These are phyloP conservation scores for Persicaria tinctoria DNA, from an alignment of 148 eudicot genomes.

Conservation along the genomic window DNA sequence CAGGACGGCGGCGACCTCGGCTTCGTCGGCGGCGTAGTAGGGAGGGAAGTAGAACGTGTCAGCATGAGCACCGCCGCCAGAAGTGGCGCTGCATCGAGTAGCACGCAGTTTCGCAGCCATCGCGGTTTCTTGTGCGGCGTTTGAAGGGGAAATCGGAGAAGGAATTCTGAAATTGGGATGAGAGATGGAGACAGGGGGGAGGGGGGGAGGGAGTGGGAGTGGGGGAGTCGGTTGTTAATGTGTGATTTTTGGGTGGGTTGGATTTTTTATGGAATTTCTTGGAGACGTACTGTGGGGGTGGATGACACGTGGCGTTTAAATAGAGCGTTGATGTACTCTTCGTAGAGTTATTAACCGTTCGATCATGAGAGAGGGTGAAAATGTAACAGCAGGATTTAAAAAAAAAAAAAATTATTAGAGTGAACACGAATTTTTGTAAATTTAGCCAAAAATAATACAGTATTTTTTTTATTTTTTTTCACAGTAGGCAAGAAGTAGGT, in stretches of 20 bases:
- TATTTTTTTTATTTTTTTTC: too few species aligned
- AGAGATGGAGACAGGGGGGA: not conserved
- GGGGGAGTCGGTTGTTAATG: slow-evolving; percentile 3
- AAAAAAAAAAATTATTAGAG: too few species aligned
- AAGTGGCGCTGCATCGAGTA: not conserved
- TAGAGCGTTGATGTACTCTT: not conserved
- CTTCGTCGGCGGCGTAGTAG: not conserved
- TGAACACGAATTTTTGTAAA: too few species aligned
- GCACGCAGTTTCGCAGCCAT: not conserved
- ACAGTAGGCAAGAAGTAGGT: too few species aligned
- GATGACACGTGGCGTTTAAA: not conserved
- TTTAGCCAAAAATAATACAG: too few species aligned
- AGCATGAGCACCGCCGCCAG: not conserved
- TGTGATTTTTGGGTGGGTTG: slow-evolving; percentile 8
- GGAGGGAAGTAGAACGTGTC: not conserved
- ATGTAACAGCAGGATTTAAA: not conserved
- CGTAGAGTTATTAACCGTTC: not conserved
- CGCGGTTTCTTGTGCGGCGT: not conserved
- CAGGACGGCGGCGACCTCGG: not conserved
- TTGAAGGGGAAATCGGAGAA: not conserved
- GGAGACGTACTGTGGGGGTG: not conserved
- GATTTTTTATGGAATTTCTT: slow-evolving; percentile 4
- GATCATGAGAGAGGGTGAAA: not conserved
- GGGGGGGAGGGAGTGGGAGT: not conserved
- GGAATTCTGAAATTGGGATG: not conserved